phyloP scores from a whole-genome alignment of 139 green algal genomes.

The Coelastrella sp. region DNA sequence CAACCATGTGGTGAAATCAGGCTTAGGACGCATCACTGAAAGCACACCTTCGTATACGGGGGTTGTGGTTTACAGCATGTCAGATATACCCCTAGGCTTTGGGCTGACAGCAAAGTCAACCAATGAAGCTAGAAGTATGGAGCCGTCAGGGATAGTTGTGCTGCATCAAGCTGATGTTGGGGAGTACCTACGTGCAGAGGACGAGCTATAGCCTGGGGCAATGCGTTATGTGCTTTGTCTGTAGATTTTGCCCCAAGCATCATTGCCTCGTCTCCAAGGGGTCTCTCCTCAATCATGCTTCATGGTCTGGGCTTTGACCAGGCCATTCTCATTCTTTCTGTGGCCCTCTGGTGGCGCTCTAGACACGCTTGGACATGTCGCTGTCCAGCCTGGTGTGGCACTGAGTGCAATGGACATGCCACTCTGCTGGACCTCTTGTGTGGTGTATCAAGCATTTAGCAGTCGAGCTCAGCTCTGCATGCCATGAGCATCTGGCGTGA shows the following conservation, averaged over 20 bases:
- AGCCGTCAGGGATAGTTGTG: conserved; percentile 93
- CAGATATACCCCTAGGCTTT: conserved; percentile 98
- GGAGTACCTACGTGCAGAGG: conserved; percentile 87
- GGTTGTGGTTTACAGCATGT: conserved; percentile 87
- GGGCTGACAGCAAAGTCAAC: conserved; percentile 93
- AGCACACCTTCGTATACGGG: conserved; percentile 92
- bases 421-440: no score
- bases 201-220: conserved; percentile 61
- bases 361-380: no score
- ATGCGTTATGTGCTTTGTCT: not conserved
- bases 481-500: no score
- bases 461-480: no score
- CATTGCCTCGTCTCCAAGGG: not conserved
- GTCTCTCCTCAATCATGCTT: no score
- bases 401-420: no score
- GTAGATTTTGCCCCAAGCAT: not conserved
- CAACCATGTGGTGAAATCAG: conserved; percentile 98
- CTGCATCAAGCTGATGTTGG: conserved; percentile 97
- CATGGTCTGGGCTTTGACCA: no score
- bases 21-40: conserved; percentile 97
- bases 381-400: no score
- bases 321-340: no score
- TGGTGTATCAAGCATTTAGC: no score
- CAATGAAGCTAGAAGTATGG: conserved; percentile 90
- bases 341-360: no score